Evolutionary conservation across 805 yeast genomes (phyloP), one percentile per base, ranked within the genome.

Genomic region (Wickerhamiella shivajii): DNA sequence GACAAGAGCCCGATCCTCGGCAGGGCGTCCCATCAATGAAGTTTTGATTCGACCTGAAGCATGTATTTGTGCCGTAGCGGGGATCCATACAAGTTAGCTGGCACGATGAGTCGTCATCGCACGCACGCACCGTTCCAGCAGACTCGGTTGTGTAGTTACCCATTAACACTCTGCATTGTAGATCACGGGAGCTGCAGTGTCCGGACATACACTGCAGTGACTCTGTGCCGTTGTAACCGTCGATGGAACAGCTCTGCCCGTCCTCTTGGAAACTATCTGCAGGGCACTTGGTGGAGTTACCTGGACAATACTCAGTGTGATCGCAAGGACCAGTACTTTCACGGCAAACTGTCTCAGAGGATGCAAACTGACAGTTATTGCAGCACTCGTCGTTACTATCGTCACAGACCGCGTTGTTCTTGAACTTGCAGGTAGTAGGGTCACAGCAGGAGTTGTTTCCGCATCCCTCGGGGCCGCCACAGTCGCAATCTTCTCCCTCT

Each of bases 401-500:
- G 29, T 44, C 51, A 31, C 51, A 46, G 9, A 33, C 38, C 12
- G 50, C 37, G 13, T 41, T 42, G 13, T 13, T 11, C 10, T 21
- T 41, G 29, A 43, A 35, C 31, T 30, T 36, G 34, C 51, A 44
- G 13, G 51, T 43, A 9, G 29, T 27, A 15, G 47, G 43, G 30
- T 45, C 49, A 35, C 51, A 46, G 39, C 50, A 46, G 7, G 34
- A 10, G 26, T 51, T 46, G 25, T 28, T 38, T 13, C 39, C 40
- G 31, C 60, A 55, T 3, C 57, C 58, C 9, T 44, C 51, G 7
- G 19, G 49, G n/a, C 56, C 56, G 8, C 60, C 60, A 33, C 60
- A 55, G 34, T 55, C 60, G 35, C 60, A 55, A 13, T 55, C 59
- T 38, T 55, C 60, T 13, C 60, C 60, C 13, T 49, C 59, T 33